Evolutionary conservation across 352 stramenopile species (phyloP).

Genomic region (Pythium diclinum): DNA sequence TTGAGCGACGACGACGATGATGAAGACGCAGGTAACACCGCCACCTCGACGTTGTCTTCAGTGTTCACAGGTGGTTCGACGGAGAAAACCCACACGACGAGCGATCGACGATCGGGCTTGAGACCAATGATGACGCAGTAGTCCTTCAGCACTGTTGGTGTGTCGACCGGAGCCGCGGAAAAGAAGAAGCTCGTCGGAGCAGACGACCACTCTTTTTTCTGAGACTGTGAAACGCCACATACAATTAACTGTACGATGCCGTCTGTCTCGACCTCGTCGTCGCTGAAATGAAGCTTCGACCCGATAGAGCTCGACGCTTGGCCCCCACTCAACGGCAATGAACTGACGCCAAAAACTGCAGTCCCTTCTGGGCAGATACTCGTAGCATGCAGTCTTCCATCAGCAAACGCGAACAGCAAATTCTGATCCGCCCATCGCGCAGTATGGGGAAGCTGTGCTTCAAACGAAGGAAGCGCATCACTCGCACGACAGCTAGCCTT

Average conservation of each 20-base stretch:
- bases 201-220: conserved; percentile 55
- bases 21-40: conserved; percentile 7
- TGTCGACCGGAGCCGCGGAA: background rate
- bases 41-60: conserved; percentile 7
- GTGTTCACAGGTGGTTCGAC: conserved; percentile 24
- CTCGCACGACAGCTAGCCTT: conserved; percentile 6
- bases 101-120: conserved; percentile 30
- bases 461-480: background rate
- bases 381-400: conserved; percentile 11
- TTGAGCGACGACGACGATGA: conserved; percentile 22
- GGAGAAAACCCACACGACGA: conserved; percentile 65
- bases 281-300: conserved; percentile 21
- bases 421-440: conserved; percentile 12
- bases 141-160: conserved; percentile 35
- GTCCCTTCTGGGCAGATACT: background rate
- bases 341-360: background rate
- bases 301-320: background rate
- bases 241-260: conserved; percentile 20
- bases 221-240: conserved; percentile 16
- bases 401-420: conserved; percentile 17
- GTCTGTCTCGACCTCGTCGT: conserved; percentile 20
- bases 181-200: conserved; percentile 26
- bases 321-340: background rate
- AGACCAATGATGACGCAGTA: conserved; percentile 58
- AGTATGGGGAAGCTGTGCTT: background rate